Evolutionary conservation across 2,329 filamentous ascomycete genomes (phyloP), one percentile per base, ranked within the genome.

Genomic region (Pezicula radicicola): DNA sequence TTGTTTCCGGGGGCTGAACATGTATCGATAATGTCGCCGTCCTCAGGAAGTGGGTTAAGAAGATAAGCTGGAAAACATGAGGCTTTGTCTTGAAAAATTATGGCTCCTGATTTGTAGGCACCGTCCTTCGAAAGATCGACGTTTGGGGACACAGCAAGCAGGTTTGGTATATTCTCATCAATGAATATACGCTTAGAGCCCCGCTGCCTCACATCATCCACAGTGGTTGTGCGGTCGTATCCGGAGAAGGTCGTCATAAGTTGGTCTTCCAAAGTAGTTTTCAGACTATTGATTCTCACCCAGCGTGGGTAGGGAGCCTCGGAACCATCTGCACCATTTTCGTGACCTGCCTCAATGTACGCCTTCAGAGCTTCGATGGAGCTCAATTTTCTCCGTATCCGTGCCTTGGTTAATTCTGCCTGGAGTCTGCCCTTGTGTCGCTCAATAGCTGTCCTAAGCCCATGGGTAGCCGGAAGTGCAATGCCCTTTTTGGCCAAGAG

Each of bases 1-100:
- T 99, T 99, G 70, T 99, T 99, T 6, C 94, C 94, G 1, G 94
- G 94, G 1, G 94, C 94, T 0, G 94, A 90, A 67, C 93, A 97
- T 0, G 89, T 89, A 69, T 99, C 94, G n/a, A 97, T 82, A 8
- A 95, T 75, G 63, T 94, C 84, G 21, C 90, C 90, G 57, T 87
- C 81, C 52, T 81, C 75, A 8, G 82, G 73, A 0, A 72, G 73
- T 0, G 88, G 84, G 48, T 96, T 78, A 0, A 99, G 75, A 3
- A 99, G 75, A 66, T 94, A 94, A 1, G 93, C 94, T 0, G 94
- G 94, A 64, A 99, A 97, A 66, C 94, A 99, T 1, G 92, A 97
- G 0, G 94, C 93, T 70, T 97, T 97, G 65, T 97, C 94, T 68
- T 99, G 94, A 21, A 97, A 75, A 54, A 97, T 96, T 49, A 97